Conservation (phyloP, 352 stramenopile species). For the Thraustotheca clavata region DNA sequence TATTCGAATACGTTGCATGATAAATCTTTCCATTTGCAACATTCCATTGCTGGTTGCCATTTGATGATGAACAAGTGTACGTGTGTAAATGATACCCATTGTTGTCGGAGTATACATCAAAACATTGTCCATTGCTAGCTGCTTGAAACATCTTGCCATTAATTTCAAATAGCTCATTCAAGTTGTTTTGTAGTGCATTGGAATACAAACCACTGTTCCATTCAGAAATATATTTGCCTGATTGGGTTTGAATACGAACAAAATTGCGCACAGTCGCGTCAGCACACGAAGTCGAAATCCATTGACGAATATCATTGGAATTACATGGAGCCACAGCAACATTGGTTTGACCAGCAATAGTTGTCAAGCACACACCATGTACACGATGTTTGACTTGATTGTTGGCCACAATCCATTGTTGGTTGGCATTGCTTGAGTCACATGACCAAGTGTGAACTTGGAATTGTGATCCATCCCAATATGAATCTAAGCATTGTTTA, state of each 20-base stretch:
- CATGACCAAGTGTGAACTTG: too few species aligned
- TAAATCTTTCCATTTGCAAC: constrained; percentile 37
- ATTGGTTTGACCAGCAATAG: too few species aligned
- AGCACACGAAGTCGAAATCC: too few species aligned
- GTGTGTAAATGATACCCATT: constrained; percentile 30
- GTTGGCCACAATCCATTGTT: too few species aligned
- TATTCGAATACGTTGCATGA: constrained; percentile 33
- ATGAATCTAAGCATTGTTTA: too few species aligned
- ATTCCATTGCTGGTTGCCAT: constrained; percentile 59
- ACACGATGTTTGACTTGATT: too few species aligned
- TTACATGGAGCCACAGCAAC: too few species aligned
- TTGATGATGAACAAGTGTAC: constrained; percentile 44
- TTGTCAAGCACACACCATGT: too few species aligned
- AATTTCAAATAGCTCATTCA: background rate
- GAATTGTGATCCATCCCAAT: too few species aligned
- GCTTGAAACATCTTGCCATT: background rate
- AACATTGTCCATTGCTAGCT: constrained; percentile 24
- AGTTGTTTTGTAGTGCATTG: background rate
- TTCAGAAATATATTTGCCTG: constrained; percentile 2
- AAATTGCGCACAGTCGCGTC: too few species aligned
- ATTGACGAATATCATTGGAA: too few species aligned
- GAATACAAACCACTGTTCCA: background rate
- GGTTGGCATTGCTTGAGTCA: too few species aligned
- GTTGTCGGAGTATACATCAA: constrained; percentile 22
- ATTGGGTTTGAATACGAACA: background rate